Evolutionary conservation across 306 rosid genomes (phyloP).

Genomic region (Trifolium dubium): DNA sequence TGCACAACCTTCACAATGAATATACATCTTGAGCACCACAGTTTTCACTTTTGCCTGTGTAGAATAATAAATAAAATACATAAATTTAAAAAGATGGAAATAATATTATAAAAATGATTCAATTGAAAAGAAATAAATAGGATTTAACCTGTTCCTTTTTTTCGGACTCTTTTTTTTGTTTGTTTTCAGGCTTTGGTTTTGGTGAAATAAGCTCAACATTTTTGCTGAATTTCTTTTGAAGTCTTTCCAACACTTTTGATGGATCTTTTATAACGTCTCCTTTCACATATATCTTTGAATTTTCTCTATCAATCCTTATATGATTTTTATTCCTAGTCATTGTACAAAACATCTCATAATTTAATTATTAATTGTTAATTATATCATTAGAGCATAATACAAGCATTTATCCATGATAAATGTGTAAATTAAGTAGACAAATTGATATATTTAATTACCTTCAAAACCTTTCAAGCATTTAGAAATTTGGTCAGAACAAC

Average conservation of each 20-base stretch:
- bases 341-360: not conserved
- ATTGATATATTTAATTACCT: conserved; percentile 46
- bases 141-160: conserved; percentile 49
- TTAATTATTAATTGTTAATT: not conserved
- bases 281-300: conserved; percentile 54
- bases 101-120: not conserved
- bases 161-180: conserved; percentile 36
- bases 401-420: not conserved
- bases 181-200: conserved; percentile 36
- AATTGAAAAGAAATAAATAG: not conserved
- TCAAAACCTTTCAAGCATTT: conserved; percentile 61
- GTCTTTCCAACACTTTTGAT: conserved; percentile 53
- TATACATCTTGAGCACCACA: conserved; percentile 61
- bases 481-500: conserved; percentile 59
- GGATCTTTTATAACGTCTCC: conserved; percentile 67
- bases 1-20: conserved; percentile 81
- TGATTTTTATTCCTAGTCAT: conserved; percentile 67
- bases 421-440: not conserved
- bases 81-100: not conserved
- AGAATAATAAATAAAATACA: not conserved
- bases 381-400: not conserved
- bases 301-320: conserved; percentile 55
- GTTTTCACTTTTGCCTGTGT: conserved; percentile 47
- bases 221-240: conserved; percentile 64
- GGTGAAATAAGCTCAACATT: conserved; percentile 72